Evolutionary conservation across 1,139 yeast species (phyloP).

Genomic region (Blastobotrys persicus): DNA sequence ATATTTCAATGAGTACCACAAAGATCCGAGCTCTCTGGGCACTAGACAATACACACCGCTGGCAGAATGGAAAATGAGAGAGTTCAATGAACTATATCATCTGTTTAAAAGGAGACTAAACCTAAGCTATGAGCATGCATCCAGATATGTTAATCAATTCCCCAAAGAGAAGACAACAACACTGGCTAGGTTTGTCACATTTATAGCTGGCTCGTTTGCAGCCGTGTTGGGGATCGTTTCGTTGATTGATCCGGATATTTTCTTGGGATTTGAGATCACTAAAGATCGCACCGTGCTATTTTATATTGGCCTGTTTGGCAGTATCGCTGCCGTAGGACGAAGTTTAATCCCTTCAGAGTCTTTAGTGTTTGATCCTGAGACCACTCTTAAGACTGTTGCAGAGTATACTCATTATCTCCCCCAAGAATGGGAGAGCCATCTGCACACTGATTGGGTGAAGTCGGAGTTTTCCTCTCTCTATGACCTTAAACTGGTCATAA

Average conservation of each 20-base stretch:
- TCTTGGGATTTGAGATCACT: slow-evolving; percentile 84
- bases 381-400: slow-evolving; percentile 70
- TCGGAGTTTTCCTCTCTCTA: slow-evolving; percentile 76
- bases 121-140: slow-evolving; percentile 74
- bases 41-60: slow-evolving; percentile 88
- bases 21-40: slow-evolving; percentile 81
- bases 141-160: slow-evolving; percentile 81
- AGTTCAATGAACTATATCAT: slow-evolving; percentile 89
- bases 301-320: slow-evolving; percentile 83
- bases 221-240: slow-evolving; percentile 84
- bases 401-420: slow-evolving; percentile 91
- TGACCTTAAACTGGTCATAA: slow-evolving; percentile 68
- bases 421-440: slow-evolving; percentile 74
- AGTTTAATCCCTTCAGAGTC: slow-evolving; percentile 60
- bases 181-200: slow-evolving; percentile 63
- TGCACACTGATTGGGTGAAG: slow-evolving; percentile 79
- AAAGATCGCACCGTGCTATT: slow-evolving; percentile 78
- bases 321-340: slow-evolving; percentile 71
- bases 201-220: slow-evolving; percentile 83
- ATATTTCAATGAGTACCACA: slow-evolving; percentile 88
- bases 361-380: slow-evolving; percentile 85
- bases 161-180: slow-evolving; percentile 79
- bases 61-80: slow-evolving; percentile 94
- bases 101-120: slow-evolving; percentile 76
- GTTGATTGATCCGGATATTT: slow-evolving; percentile 86